Percentiles rank a stretch among this genome's conserved stretches.
phyloP scores from a whole-genome alignment of 192 early-diverging fungal genomes.

The Irineochytrium annulatum region DNA sequence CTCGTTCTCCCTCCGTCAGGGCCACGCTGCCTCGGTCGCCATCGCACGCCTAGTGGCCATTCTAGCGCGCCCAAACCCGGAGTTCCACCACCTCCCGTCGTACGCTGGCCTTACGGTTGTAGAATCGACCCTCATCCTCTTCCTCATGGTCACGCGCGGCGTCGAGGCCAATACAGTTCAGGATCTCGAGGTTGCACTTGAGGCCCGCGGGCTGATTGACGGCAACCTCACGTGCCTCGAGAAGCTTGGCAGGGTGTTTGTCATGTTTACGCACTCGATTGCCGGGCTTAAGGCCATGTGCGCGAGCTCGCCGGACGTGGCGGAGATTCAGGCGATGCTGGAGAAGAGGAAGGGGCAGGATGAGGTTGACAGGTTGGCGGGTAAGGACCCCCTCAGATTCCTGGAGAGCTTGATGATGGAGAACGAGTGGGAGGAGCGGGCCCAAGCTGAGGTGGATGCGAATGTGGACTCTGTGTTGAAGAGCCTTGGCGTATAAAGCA shows the following conservation, averaged over 20 bases:
- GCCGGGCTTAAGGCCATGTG: neutral
- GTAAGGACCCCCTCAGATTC: too few species aligned
- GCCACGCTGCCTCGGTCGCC: neutral
- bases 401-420: too few species aligned
- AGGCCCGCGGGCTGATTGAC: neutral
- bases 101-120: conserved; percentile 1
- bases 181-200: neutral
- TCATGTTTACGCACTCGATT: conserved; percentile 4
- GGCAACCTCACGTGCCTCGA: neutral
- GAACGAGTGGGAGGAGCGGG: too few species aligned
- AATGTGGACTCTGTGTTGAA: too few species aligned
- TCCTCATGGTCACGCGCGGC: neutral
- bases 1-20: neutral
- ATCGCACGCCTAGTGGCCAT: neutral
- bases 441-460: too few species aligned
- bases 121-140: neutral
- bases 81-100: neutral
- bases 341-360: too few species aligned
- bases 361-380: too few species aligned
- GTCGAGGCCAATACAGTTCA: neutral
- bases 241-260: neutral
- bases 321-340: neutral
- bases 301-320: neutral
- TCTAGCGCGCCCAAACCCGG: too few species aligned
- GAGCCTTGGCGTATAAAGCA: too few species aligned